These are phyloP conservation scores for Trichosporon ovoides DNA, from an alignment of 1,284 basidiomycete genomes.

Conservation along the genomic window DNA sequence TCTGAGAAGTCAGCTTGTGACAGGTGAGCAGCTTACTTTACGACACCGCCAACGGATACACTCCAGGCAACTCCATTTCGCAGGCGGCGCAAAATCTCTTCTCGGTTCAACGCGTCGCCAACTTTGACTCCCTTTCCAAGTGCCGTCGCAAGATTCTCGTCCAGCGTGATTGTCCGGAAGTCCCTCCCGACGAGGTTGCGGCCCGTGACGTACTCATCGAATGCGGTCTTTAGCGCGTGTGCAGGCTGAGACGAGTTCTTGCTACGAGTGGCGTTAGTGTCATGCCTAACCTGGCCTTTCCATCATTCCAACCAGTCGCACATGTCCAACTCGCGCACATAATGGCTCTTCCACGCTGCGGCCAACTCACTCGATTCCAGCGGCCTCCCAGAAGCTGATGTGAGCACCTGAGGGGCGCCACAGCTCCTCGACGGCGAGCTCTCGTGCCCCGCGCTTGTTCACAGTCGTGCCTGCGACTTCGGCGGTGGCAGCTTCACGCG, in stretches of 20 bases:
- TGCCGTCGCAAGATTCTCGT: conserved; percentile 55
- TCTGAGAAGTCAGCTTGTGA: conserved; percentile 48
- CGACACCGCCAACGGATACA: conserved; percentile 35
- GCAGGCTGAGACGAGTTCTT: conserved; percentile 28
- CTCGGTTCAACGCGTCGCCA: conserved; percentile 51
- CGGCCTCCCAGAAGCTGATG: conserved; percentile 58
- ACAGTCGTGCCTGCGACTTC: conserved; percentile 44
- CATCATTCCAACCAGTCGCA: no score
- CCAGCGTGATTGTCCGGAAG: conserved; percentile 65
- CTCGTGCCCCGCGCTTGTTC: conserved; percentile 27
- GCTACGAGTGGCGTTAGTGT: conserved; percentile 18
- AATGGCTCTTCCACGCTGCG: no score
- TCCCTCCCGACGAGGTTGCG: conserved; percentile 63
- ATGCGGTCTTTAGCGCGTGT: conserved; percentile 51
- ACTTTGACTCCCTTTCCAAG: conserved; percentile 50
- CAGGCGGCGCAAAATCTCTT: conserved; percentile 57
- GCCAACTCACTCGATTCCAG: conserved; percentile 55
- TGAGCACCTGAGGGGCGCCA: conserved; percentile 66
- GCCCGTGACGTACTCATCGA: conserved; percentile 61
- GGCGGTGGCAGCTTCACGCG: conserved; percentile 49
- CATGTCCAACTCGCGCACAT: no score
- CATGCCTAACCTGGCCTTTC: conserved; percentile 22
- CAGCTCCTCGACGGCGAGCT: conserved; percentile 56
- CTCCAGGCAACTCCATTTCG: conserved; percentile 32
- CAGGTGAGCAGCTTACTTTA: conserved; percentile 25